Conservation (phyloP, 2,329 filamentous ascomycete species). For the Fusarium sp. region DNA sequence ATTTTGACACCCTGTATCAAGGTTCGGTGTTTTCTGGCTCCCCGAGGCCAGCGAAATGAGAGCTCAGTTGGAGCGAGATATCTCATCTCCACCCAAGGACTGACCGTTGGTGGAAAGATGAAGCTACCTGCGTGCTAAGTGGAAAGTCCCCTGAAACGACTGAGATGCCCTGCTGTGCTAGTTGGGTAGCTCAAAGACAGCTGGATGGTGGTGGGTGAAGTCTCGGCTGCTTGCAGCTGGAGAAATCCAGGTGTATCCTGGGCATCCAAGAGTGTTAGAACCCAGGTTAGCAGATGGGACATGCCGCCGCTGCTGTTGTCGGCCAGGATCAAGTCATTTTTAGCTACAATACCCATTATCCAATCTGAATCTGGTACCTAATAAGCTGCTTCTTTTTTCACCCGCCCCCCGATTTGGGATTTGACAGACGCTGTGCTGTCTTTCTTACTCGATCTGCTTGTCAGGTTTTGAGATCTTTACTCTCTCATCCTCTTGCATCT, state of each 20-base stretch:
- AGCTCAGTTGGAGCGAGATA: constrained; percentile 29
- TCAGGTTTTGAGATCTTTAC: constrained; percentile 17
- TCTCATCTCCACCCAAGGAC: constrained; percentile 24
- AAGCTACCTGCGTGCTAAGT: constrained; percentile 24
- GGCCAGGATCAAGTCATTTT: constrained; percentile 37
- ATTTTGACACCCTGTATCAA: too few relatives aligned
- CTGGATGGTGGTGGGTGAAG: constrained; percentile 15
- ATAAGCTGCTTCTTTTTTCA: constrained; percentile 22
- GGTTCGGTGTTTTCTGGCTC: too few relatives aligned
- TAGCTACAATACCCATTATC: constrained; percentile 19
- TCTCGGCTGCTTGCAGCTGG: constrained; percentile 31
- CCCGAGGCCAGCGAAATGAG: constrained; percentile 30
- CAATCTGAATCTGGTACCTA: constrained; percentile 19
- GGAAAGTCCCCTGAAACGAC: constrained; percentile 34
- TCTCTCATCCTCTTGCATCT: constrained; percentile 17
- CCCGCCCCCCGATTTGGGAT: constrained; percentile 32
- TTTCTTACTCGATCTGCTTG: constrained; percentile 28
- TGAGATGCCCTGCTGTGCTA: constrained; percentile 32
- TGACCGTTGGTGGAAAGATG: constrained; percentile 35
- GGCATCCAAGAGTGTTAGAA: constrained; percentile 18
- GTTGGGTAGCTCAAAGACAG: constrained; percentile 11
- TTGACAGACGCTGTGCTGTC: constrained; percentile 25
- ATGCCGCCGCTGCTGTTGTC: constrained; percentile 26
- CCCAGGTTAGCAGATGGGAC: constrained; percentile 6
- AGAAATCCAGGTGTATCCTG: constrained; percentile 35